Base-by-base conservation (phyloP, 2,329 filamentous ascomycete genomes). In the Exophiala viscosa region DNA sequence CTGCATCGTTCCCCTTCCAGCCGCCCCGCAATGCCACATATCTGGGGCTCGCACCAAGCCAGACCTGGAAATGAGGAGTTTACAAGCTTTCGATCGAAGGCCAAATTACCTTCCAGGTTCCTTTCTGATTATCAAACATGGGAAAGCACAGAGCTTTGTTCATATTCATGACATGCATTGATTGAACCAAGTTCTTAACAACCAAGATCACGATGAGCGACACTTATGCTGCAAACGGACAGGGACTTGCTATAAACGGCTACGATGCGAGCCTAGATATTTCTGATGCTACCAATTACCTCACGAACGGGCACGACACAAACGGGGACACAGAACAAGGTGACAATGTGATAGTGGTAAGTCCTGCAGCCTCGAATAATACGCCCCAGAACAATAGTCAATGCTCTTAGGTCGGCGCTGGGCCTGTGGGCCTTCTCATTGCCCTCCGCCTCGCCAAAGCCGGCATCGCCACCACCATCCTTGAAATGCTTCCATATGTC, bases 351-450 rank as follows among this genome's bases (percentile, higher is more conserved):
- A 36, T 36, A 36, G 34, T 36, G 34, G 34, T 36, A 36, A 36
- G 34, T 36, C 34, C 5, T 36, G 5, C 34, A 36, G 4, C 34
- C 10, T 36, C 34, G 14, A 36, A 10, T 10, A 8, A 1, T 8
- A 36, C 14, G 34, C 34, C 13, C 10, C 11, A 36, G 34, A 36
- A 36, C 34, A 36, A 36, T 10, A 36, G 11, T 10, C 34, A 36
- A 36, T 15, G 14, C 34, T 36, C 14, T 36, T 15, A 41, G 39
- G 65, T 69, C 40, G 70, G 71, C 41, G 70, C 69, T 5, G 70
- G 70, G 14, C 71, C 70, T 41, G 67, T 70, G 2, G 70, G 71
- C 13, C 68, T 73, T 15, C 67, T 73, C 48, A 67, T 70, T 40
- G 68, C 69, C 4, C 65, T 73, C 14, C 65, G 70, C 13, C 68